These are phyloP conservation scores for Chaetomium sp. DNA, from an alignment of 2,329 filamentous ascomycete species.

Conservation along the genomic window DNA sequence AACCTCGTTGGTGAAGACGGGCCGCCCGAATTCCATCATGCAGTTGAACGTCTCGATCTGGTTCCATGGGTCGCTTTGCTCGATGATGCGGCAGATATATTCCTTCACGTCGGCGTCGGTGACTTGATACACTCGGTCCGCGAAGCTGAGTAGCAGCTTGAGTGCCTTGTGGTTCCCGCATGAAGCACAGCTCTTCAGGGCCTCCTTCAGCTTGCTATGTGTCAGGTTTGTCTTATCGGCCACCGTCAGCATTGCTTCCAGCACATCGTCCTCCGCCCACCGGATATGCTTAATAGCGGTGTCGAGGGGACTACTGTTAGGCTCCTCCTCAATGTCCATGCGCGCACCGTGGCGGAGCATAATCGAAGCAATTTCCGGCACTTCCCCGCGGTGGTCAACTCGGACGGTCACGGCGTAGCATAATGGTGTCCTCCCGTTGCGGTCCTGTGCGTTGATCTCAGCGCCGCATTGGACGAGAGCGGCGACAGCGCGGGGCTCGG, in stretches of 20 bases:
- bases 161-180: constrained; percentile 20
- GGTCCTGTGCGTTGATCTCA: constrained; percentile 20
- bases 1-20: constrained; percentile 20
- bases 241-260: constrained; percentile 18
- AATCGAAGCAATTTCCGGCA: constrained; percentile 17
- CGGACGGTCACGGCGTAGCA: constrained; percentile 17
- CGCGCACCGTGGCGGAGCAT: constrained; percentile 17
- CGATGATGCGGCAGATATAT: constrained; percentile 17
- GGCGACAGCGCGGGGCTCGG: constrained; percentile 18
- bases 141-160: constrained; percentile 17
- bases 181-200: constrained; percentile 14
- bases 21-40: constrained; percentile 18
- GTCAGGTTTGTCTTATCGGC: constrained; percentile 14
- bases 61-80: constrained; percentile 19
- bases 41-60: constrained; percentile 20
- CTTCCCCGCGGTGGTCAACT: constrained; percentile 18
- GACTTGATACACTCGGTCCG: constrained; percentile 12
- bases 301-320: constrained; percentile 16
- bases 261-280: constrained; percentile 21
- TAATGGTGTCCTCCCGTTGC: constrained; percentile 16
- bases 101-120: constrained; percentile 16
- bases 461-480: constrained; percentile 19
- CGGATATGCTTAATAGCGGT: constrained; percentile 19
- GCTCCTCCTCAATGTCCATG: constrained; percentile 21
- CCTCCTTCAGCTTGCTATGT: constrained; percentile 14